Base-by-base conservation (phyloP, 202 grass and related monocot species). In the Setaria italica region DNA sequence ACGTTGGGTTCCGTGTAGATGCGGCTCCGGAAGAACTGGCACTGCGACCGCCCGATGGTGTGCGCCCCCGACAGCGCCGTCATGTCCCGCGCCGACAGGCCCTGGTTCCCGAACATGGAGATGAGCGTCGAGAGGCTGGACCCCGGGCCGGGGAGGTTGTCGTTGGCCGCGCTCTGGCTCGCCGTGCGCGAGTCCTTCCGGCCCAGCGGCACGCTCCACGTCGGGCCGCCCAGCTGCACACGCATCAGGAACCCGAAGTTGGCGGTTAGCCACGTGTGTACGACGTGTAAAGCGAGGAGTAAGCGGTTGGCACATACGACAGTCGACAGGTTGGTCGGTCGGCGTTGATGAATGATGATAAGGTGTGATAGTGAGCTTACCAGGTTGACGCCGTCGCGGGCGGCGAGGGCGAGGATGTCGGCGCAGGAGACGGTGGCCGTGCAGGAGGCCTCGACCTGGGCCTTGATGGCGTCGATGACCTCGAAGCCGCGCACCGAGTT, bases 391-490 rank as follows among this genome's bases (percentile, higher is more conserved):
- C 91, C 79, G 6, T 95, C 92, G 9, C 92, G 95, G 9, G 92
- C 76, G 65, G 94, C 90, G 57, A 97, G 80, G 1, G 94, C 90
- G 15, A 97, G 75, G 64, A 97, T 97, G 82, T 97, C 94, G 25
- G 94, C 94, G 85, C 92, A 97, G n/a, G 95, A 97, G 59, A 97
- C 90, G 41, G 89, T 92, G 69, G 64, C 78, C 17, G 62, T 88
- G 89, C 95, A 97, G 33, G 89, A 64, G 0, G 84, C 48, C 70
- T 97, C 95, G 0, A 95, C 91, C 69, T 86, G 69, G n/a, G 83
- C 69, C 81, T 98, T 98, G 85, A 98, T 95, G 88, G 86, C 77
- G 71, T 98, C 95, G 59, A 98, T 89, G 30, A 98, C 95, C 30
- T 98, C 93, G 64, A 87, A 97, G 8, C 95, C 92, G 3, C 95